Percentiles rank a stretch among this genome's conserved stretches.
phyloP scores from a whole-genome alignment of 306 rosid genomes.

The Malus orientalis region DNA sequence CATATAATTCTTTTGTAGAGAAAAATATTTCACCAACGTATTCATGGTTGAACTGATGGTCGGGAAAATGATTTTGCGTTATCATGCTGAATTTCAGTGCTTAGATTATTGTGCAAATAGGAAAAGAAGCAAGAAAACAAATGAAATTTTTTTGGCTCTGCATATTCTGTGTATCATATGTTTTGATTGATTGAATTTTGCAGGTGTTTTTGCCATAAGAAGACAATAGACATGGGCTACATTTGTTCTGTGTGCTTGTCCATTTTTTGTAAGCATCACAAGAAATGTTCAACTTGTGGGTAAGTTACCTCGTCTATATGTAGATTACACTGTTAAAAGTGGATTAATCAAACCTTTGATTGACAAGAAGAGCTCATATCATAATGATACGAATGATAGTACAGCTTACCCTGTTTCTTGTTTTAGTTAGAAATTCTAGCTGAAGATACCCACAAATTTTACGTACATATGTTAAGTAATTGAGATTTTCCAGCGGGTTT shows the following conservation, averaged over 20 bases:
- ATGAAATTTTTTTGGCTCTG: background rate
- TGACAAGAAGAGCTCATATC: background rate
- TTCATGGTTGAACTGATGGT: background rate
- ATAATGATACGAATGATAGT: background rate
- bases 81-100: background rate
- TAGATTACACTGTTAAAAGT: background rate
- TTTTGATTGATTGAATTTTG: slow-evolving; percentile 15
- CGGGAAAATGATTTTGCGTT: background rate
- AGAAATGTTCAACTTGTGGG: slow-evolving; percentile 98
- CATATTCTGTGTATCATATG: background rate
- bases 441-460: background rate
- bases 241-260: slow-evolving; percentile 95
- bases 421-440: background rate
- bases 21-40: background rate
- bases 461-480: background rate
- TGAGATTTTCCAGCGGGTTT: background rate
- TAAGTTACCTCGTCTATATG: slow-evolving; percentile 27
- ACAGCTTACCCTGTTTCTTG: background rate
- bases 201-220: slow-evolving; percentile 99
- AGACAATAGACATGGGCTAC: slow-evolving; percentile 92
- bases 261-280: slow-evolving; percentile 92
- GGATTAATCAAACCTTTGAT: background rate
- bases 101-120: background rate
- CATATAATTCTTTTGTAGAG: background rate
- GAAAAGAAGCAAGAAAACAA: background rate